A percentile compares a stretch with the other conserved stretches of the same genome.
Evolutionary conservation across 1,284 basidiomycete species (phyloP).

Genomic region (Ganoderma sinense): DNA sequence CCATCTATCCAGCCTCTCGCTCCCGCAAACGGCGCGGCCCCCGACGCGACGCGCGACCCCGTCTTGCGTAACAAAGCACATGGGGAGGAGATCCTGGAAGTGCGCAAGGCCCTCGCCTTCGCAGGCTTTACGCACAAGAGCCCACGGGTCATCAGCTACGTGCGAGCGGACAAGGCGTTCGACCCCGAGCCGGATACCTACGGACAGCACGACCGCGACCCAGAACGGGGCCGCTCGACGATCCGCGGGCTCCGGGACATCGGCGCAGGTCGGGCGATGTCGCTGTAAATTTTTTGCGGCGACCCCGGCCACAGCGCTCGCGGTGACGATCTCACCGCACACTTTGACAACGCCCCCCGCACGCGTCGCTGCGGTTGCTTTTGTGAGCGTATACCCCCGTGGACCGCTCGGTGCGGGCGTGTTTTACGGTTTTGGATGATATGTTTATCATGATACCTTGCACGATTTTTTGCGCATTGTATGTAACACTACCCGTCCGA

Average conservation of each 20-base stretch:
- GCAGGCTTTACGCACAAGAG: slow-evolving; percentile 91
- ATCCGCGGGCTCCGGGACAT: slow-evolving; percentile 63
- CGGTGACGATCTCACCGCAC: not conserved
- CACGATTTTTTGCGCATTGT: slow-evolving; percentile 11
- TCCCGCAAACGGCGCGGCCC: slow-evolving; percentile 85
- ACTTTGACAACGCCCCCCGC: slow-evolving; percentile 24
- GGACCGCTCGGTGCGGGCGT: slow-evolving; percentile 9
- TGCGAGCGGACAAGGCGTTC: slow-evolving; percentile 76
- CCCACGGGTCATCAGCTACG: slow-evolving; percentile 77
- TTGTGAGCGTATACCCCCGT: slow-evolving; percentile 27
- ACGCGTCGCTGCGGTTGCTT: slow-evolving; percentile 27
- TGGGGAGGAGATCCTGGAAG: slow-evolving; percentile 86
- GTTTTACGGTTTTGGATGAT: slow-evolving; percentile 1
- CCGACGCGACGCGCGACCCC: slow-evolving; percentile 88
- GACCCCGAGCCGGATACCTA: slow-evolving; percentile 59
- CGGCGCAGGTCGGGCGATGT: slow-evolving; percentile 78
- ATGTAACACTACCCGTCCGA: slow-evolving; percentile 20
- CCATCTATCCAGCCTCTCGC: slow-evolving; percentile 73
- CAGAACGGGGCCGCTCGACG: slow-evolving; percentile 66
- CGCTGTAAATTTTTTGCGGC: slow-evolving; percentile 53
- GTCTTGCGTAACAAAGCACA: slow-evolving; percentile 86
- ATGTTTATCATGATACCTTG: slow-evolving; percentile 22
- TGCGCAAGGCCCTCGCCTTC: slow-evolving; percentile 91
- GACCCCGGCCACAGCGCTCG: not conserved
- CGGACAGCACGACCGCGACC: slow-evolving; percentile 53